Percentiles rank a stretch among this genome's conserved stretches.
Conservation (phyloP, 495 filamentous ascomycete genomes). For the Lindgomyces ingoldianus region DNA sequence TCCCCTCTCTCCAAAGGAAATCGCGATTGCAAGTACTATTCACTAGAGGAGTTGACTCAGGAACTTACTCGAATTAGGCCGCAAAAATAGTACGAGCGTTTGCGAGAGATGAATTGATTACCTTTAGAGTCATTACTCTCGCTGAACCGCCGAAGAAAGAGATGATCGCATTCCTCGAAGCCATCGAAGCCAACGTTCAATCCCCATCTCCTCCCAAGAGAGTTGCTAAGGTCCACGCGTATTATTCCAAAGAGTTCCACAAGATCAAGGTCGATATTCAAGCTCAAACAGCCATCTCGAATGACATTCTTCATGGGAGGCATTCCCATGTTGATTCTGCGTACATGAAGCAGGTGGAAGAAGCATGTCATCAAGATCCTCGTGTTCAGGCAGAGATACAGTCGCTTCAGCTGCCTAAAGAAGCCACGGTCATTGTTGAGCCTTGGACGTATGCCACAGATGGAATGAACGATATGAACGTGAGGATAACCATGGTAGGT, state of each 20-base stretch:
- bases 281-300: neutral
- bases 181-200: neutral
- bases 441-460: constrained; percentile 49
- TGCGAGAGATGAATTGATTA: neutral
- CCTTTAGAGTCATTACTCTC: constrained; percentile 26
- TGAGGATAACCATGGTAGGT: constrained; percentile 39
- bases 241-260: constrained; percentile 16
- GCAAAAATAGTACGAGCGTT: constrained; percentile 5
- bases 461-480: constrained; percentile 47
- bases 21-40: constrained; percentile 8
- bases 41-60: neutral
- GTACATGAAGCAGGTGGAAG: constrained; percentile 26
- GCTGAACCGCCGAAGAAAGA: constrained; percentile 24
- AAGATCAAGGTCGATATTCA: constrained; percentile 11
- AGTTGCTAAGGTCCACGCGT: constrained; percentile 19
- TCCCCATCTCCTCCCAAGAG: neutral
- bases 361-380: constrained; percentile 15
- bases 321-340: constrained; percentile 22
- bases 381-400: constrained; percentile 34
- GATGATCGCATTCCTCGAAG: constrained; percentile 13
- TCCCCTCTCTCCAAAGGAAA: constrained; percentile 18
- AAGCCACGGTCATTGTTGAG: constrained; percentile 43
- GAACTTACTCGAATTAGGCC: neutral
- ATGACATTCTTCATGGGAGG: constrained; percentile 14
- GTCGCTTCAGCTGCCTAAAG: constrained; percentile 41